Conservation (phyloP, 257 asterid genomes). For the Parsonsia alboflavescens region DNA sequence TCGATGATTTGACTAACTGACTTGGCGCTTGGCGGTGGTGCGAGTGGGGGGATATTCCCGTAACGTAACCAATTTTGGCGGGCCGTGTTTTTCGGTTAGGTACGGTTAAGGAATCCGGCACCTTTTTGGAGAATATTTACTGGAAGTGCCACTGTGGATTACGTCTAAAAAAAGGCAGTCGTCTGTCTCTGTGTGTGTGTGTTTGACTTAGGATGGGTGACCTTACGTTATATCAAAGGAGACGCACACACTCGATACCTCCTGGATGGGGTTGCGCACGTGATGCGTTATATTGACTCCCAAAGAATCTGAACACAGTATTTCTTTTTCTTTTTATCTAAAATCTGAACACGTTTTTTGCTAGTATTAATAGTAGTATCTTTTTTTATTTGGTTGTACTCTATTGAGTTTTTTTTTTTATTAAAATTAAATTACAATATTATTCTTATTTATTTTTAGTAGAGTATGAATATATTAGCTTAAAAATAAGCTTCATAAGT, state of each 20-base stretch:
- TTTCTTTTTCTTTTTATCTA: too few species aligned
- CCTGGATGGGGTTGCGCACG: constrained; percentile 27
- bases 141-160: constrained; percentile 25
- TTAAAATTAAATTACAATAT: too few species aligned
- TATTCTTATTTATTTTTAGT: too few species aligned
- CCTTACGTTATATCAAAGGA: constrained; percentile 15
- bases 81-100: constrained; percentile 33
- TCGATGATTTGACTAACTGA: constrained; percentile 17
- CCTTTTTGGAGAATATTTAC: constrained; percentile 14
- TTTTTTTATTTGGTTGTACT: too few species aligned
- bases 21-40: constrained; percentile 35
- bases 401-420: too few species aligned
- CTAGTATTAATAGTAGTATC: too few species aligned
- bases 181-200: background rate
- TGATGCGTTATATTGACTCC: constrained; percentile 9
- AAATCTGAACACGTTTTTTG: too few species aligned
- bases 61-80: constrained; percentile 15
- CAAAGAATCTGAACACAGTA: too few species aligned
- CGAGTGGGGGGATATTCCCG: background rate
- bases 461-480: too few species aligned
- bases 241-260: constrained; percentile 10
- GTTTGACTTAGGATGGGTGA: constrained; percentile 23
- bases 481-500: too few species aligned
- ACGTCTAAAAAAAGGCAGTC: constrained; percentile 26
- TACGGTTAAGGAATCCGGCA: constrained; percentile 14